Conservation (phyloP, 2,329 filamentous ascomycete species). For the Bretziella fagacearum region DNA sequence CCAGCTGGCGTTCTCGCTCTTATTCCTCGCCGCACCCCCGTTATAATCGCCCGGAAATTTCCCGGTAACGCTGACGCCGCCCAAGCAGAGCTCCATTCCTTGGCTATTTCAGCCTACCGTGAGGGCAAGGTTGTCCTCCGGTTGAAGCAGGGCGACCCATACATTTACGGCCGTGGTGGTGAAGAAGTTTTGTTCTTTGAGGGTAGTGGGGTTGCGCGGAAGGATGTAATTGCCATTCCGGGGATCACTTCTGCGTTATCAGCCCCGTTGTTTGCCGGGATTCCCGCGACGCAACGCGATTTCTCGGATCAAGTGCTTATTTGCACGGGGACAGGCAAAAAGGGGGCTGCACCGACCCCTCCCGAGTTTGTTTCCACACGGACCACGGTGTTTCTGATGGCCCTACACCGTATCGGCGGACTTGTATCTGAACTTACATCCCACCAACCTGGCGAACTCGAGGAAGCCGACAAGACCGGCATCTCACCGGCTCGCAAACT, state of each 20-base stretch:
- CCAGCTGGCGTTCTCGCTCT: conserved; percentile 73
- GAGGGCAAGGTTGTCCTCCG: conserved; percentile 66
- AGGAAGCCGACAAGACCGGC: conserved; percentile 18
- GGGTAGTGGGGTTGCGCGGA: conserved; percentile 43
- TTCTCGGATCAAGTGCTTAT: conserved; percentile 85
- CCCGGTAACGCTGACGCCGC: conserved; percentile 90
- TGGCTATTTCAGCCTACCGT: conserved; percentile 50
- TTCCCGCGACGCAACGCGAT: conserved; percentile 76
- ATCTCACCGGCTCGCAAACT: conserved; percentile 20
- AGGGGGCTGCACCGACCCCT: conserved; percentile 66
- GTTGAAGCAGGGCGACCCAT: conserved; percentile 92
- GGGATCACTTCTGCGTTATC: conserved; percentile 80
- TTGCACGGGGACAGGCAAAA: conserved; percentile 91
- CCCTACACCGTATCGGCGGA: conserved; percentile 63
- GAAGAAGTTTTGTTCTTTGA: conserved; percentile 83
- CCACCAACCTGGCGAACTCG: conserved; percentile 20
- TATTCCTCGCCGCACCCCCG: conserved; percentile 72
- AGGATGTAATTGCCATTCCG: conserved; percentile 54
- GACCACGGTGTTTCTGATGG: conserved; percentile 92
- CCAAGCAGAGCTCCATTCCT: conserved; percentile 70
- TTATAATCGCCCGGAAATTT: conserved; percentile 92
- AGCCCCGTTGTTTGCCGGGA: conserved; percentile 72
- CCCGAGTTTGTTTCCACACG: conserved; percentile 60
- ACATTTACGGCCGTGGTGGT: conserved; percentile 85
- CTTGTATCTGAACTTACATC: conserved; percentile 55